phyloP scores from a whole-genome alignment of 2,329 filamentous ascomycete species.

The Fusarium nisikadoi region DNA sequence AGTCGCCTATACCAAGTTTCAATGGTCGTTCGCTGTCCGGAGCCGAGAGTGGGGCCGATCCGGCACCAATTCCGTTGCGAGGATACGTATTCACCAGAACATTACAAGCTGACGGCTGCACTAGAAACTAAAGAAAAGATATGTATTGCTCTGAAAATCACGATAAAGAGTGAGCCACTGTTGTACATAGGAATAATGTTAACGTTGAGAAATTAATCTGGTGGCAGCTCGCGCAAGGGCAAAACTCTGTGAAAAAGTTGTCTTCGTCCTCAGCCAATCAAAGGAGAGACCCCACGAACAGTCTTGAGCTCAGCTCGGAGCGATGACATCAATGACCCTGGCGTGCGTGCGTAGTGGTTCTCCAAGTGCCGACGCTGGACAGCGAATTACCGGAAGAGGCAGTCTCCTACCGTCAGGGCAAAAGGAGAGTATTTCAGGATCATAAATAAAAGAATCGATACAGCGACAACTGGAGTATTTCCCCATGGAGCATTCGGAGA shows the following conservation, averaged over 20 bases:
- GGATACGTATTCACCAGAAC: background rate
- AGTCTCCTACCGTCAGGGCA: background rate
- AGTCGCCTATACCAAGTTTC: background rate
- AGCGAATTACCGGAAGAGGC: background rate
- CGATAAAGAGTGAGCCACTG: too few relatives aligned
- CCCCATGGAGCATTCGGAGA: conserved; percentile 6
- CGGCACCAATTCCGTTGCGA: background rate
- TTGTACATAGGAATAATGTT: too few relatives aligned
- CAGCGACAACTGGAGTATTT: background rate
- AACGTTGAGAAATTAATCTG: background rate
- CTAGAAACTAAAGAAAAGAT: too few relatives aligned
- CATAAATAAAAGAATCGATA: background rate
- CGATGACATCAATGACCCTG: conserved; percentile 15
- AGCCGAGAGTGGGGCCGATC: background rate
- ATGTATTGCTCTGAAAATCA: too few relatives aligned
- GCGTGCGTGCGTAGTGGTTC: too few relatives aligned
- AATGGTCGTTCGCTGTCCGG: background rate
- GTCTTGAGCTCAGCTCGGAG: background rate
- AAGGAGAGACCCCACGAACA: background rate
- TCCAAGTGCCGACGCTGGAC: conserved; percentile 1
- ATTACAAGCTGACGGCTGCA: background rate
- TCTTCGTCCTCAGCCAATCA: background rate
- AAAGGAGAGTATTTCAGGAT: background rate
- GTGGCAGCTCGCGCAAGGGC: background rate
- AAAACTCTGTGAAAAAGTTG: background rate